phyloP scores from a whole-genome alignment of 2,329 filamentous ascomycete species.

The Fusarium goolgardi region DNA sequence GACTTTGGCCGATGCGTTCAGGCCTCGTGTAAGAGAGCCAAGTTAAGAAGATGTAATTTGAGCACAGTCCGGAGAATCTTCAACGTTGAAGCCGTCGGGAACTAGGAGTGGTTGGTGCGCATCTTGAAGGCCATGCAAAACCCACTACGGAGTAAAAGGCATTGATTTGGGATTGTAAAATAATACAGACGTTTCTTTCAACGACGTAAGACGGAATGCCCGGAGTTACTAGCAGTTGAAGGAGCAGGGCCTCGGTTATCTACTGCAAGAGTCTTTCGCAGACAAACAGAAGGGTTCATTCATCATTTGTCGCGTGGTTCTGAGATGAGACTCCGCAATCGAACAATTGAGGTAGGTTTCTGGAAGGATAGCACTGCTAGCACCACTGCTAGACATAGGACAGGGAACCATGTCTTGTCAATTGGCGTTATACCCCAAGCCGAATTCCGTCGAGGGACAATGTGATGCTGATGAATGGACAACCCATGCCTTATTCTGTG shows the following conservation, averaged over 20 bases:
- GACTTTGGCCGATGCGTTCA: conserved; percentile 42
- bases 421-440: neutral
- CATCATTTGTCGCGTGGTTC: conserved; percentile 14
- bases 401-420: neutral
- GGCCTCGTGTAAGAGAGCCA: neutral
- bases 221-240: neutral
- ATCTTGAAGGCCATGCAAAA: conserved; percentile 10
- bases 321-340: conserved; percentile 18
- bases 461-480: neutral
- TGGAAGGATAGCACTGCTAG: conserved; percentile 27
- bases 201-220: neutral
- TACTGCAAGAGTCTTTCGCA: neutral
- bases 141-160: neutral
- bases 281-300: neutral
- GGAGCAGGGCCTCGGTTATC: neutral
- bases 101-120: conserved; percentile 34
- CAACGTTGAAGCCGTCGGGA: conserved; percentile 16
- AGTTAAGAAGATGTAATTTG: conserved; percentile 2
- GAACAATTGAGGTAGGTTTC: conserved; percentile 29
- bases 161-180: conserved; percentile 15
- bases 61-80: conserved; percentile 21
- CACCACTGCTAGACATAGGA: neutral
- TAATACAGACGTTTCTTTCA: conserved; percentile 14
- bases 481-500: neutral
- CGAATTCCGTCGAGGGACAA: conserved; percentile 5